A percentile compares a stretch with the other conserved stretches of the same genome.
Evolutionary conservation across 805 yeast genomes (phyloP).

Genomic region (Teunomyces aglyptinius): DNA sequence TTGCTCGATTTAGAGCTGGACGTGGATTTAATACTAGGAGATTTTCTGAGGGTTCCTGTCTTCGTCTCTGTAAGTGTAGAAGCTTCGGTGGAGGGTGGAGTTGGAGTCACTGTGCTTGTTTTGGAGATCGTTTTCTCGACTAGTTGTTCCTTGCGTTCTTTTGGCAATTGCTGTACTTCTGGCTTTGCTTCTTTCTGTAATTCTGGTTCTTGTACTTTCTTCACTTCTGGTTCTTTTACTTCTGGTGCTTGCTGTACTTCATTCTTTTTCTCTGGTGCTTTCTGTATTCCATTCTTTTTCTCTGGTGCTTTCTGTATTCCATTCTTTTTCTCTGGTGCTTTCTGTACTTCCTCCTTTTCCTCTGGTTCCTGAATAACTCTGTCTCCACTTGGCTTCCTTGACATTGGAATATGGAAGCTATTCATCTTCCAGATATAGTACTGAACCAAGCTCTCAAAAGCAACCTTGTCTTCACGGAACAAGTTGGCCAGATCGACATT

Average conservation of each 20-base stretch:
- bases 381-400: conserved; percentile 2
- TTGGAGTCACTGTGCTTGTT: not conserved
- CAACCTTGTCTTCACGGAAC: conserved; percentile 41
- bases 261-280: too few species aligned
- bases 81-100: too few species aligned
- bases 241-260: too few species aligned
- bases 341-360: not conserved
- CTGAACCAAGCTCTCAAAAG: conserved; percentile 41
- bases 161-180: too few species aligned
- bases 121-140: not conserved
- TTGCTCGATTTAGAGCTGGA: not conserved
- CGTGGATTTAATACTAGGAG: not conserved
- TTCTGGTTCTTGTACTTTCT: too few species aligned
- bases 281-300: too few species aligned
- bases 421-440: conserved; percentile 38
- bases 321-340: not conserved
- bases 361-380: not conserved
- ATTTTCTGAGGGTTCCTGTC: not conserved
- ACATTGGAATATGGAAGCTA: conserved; percentile 19
- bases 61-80: not conserved
- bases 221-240: too few species aligned
- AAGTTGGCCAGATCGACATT: conserved; percentile 69
- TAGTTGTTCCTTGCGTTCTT: too few species aligned
- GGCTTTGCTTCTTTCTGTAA: too few species aligned
- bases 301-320: too few species aligned